Conservation (phyloP, 352 stramenopile species). For the Globisporangium echinulatum region DNA sequence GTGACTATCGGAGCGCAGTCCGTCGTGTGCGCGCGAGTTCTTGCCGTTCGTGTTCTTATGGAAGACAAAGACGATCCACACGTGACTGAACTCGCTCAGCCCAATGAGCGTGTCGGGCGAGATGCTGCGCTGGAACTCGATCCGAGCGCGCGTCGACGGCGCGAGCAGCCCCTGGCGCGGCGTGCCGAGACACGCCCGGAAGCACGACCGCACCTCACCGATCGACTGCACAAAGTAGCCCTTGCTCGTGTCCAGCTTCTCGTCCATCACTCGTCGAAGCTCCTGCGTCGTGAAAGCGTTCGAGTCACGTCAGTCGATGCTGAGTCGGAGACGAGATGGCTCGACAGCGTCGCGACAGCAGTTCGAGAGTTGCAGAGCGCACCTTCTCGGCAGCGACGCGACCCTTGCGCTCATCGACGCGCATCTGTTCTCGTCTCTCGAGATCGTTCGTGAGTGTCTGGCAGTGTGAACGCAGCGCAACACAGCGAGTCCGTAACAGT, state of each 20-base stretch:
- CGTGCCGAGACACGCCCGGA: constrained; percentile 52
- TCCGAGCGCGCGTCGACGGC: constrained; percentile 54
- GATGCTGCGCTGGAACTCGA: constrained; percentile 77
- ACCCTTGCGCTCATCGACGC: constrained; percentile 51
- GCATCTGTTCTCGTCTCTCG: constrained; percentile 45
- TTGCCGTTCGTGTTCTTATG: constrained; percentile 88
- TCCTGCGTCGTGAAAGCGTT: constrained; percentile 24
- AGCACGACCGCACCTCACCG: constrained; percentile 73
- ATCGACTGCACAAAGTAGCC: constrained; percentile 77
- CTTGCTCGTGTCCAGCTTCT: constrained; percentile 71
- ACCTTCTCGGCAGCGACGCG: constrained; percentile 67
- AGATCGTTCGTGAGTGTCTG: constrained; percentile 32
- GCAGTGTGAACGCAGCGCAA: not conserved
- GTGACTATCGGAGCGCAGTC: constrained; percentile 65
- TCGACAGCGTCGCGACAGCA: no score
- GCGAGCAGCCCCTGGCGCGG: constrained; percentile 80
- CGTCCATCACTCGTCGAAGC: constrained; percentile 58
- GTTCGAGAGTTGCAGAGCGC: not conserved
- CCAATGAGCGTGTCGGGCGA: constrained; percentile 69
- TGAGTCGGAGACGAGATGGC: no score
- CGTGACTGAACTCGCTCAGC: constrained; percentile 73
- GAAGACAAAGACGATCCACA: constrained; percentile 90
- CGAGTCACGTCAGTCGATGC: no score
- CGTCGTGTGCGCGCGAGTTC: constrained; percentile 54
- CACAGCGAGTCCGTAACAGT: not conserved